phyloP scores from a whole-genome alignment of 2,329 filamentous ascomycete species.

The Colletotrichum neosansevieriae region DNA sequence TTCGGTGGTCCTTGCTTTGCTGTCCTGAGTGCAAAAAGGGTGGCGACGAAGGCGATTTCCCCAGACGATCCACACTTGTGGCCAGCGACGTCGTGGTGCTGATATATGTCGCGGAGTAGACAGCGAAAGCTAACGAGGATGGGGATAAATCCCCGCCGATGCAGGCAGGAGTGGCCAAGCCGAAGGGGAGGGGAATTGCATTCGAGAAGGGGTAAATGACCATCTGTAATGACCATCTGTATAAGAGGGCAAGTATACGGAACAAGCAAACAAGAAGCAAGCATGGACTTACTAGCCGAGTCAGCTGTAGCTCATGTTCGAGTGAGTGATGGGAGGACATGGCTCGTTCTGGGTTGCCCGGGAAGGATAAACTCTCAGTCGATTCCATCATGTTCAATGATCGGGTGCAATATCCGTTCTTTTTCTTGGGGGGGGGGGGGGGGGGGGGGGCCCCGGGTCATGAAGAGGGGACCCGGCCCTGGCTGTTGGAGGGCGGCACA shows the following conservation, averaged over 20 bases:
- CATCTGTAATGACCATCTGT: not conserved
- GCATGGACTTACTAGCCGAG: conserved; percentile 5
- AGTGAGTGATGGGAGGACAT: conserved; percentile 8
- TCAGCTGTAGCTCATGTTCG: not conserved
- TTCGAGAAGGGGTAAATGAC: not conserved
- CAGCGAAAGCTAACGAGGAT: not conserved
- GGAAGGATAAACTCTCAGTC: too few relatives aligned
- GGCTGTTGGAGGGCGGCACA: too few relatives aligned
- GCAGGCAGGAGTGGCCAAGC: not conserved
- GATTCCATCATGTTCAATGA: not conserved
- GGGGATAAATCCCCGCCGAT: not conserved
- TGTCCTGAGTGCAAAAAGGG: not conserved
- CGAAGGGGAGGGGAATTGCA: not conserved
- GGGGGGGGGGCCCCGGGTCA: too few relatives aligned
- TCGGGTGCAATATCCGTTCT: not conserved
- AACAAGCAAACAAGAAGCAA: not conserved
- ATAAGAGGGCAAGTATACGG: not conserved
- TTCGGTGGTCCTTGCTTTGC: conserved; percentile 1
- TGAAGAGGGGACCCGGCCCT: too few relatives aligned
- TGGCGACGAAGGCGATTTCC: not conserved
- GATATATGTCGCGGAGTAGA: not conserved
- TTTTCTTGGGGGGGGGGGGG: not conserved
- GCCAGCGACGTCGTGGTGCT: not conserved
- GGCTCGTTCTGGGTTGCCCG: not conserved
- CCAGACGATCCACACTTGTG: conserved; percentile 30